These are phyloP conservation scores for Lactuca saligna DNA, from an alignment of 129 eudicot genomes.

Conservation along the genomic window DNA sequence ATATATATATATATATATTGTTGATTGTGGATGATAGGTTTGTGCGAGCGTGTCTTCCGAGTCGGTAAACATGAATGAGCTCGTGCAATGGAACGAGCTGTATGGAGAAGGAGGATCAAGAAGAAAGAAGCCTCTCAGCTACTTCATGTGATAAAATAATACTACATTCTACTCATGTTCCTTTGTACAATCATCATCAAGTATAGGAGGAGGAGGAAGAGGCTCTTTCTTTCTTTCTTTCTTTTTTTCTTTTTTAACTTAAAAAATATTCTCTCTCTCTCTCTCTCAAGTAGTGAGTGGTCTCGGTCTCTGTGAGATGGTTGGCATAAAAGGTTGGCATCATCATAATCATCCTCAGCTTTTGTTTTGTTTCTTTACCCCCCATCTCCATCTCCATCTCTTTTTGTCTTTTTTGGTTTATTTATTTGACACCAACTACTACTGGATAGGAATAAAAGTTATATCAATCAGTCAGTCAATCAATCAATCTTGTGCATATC, in stretches of 20 bases:
- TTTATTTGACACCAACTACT: conserved; percentile 16
- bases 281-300: conserved; percentile 15
- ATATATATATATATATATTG: background rate
- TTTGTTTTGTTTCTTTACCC: conserved; percentile 45
- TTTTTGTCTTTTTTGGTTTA: conserved; percentile 2
- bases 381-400: conserved; percentile 31
- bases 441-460: conserved; percentile 8
- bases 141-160: conserved; percentile 60
- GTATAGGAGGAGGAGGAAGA: conserved; percentile 30
- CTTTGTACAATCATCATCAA: conserved; percentile 35
- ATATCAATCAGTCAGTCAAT: background rate
- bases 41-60: conserved; percentile 88
- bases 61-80: conserved; percentile 80
- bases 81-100: conserved; percentile 82
- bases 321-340: conserved; percentile 49
- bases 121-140: conserved; percentile 68
- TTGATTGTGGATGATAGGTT: conserved; percentile 43
- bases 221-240: conserved; percentile 12
- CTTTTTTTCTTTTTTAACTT: conserved; percentile 3
- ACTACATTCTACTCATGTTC: conserved; percentile 13
- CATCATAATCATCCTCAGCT: conserved; percentile 30
- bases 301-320: conserved; percentile 32
- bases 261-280: conserved; percentile 4
- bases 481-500: conserved; percentile 13
- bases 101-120: conserved; percentile 95